Base-by-base conservation (phyloP, 176 grass and related monocot genomes). In the Puccinellia tenuiflora region DNA sequence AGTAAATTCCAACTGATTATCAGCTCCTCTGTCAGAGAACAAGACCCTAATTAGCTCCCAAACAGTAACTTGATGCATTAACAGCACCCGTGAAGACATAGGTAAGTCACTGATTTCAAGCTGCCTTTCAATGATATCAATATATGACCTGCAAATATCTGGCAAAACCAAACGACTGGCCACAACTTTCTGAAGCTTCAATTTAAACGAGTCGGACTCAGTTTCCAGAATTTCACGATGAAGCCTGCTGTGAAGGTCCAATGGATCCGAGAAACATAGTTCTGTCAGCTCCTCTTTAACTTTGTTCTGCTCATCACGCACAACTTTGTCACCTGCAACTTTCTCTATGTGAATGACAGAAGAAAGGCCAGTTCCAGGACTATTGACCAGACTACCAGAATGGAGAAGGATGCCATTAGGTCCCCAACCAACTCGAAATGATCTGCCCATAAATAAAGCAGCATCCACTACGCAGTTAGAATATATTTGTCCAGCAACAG, bases 361-460 rank as follows among this genome's bases (percentile, higher is more conserved):
- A 87, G 93, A 98, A 81, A 96, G 75, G 34, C 93, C 77, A 10
- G 45, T 72, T 42, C 85, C 82, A 43, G 91, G 75, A 71, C 73
- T 86, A 73, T 68, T 77, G 73, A 95, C 85, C 24, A 88, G 85
- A 82, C 85, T 93, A 46, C 96, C 96, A 75, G 89, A 86, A 89
- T 98, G 96, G 68, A 98, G 80, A 84, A 98, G 90, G 42, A 95
- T 74, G 63, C 93, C 96, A 83, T 95, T 98, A 45, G 92, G 91
- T 66, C 96, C 96, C 93, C 96, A 98, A 38, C 91, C 93, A 78
- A 95, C 91, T 85, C 96, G 89, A 86, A 98, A 98, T 21, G 93
- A 95, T 77, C 89, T 91, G 34, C 96, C 96, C 93, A 98, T 96
- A 51, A 98, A 98, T 73, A 98, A 87, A 62, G 85, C 93, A 55